Evolutionary conservation across 139 green algal species (phyloP).

Genomic region (Micromonas pusilla): DNA sequence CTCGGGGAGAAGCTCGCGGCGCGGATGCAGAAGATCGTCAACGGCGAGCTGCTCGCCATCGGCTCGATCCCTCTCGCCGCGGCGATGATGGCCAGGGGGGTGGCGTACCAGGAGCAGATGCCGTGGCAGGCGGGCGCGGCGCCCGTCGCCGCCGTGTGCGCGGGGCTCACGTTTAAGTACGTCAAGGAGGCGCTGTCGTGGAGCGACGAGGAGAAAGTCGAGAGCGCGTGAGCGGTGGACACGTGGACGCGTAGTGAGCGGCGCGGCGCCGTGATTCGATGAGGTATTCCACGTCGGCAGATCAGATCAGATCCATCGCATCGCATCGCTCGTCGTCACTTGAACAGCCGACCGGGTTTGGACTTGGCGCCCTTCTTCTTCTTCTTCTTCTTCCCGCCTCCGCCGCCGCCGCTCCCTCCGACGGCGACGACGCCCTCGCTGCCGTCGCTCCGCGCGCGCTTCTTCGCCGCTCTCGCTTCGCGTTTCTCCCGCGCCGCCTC

Average conservation of each 20-base stretch:
- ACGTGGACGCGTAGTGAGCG: too few species aligned
- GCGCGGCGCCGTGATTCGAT: too few species aligned
- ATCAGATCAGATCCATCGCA: too few species aligned
- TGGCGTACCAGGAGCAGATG: constrained; percentile 14
- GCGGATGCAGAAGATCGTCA: constrained; percentile 25
- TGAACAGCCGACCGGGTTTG: too few species aligned
- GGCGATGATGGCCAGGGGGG: constrained; percentile 13
- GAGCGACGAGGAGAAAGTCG: neutral
- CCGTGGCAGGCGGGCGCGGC: constrained; percentile 21
- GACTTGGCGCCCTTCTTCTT: neutral
- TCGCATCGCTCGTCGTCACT: too few species aligned
- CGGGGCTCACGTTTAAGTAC: constrained; percentile 22
- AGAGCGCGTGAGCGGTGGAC: neutral
- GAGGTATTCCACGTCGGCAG: too few species aligned
- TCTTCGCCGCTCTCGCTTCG: neutral
- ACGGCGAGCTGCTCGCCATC: constrained; percentile 24
- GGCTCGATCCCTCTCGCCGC: constrained; percentile 21
- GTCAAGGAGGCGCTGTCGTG: constrained; percentile 30
- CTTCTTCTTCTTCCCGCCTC: constrained; percentile 2
- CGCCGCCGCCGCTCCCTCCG: neutral
- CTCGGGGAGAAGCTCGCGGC: constrained; percentile 18
- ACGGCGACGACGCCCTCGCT: neutral
- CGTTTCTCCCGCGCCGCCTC: neutral
- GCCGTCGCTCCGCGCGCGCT: neutral
- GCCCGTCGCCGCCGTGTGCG: neutral